A percentile compares a stretch with the other conserved stretches of the same genome.
Conservation (phyloP, 148 eudicot species). For the Persicaria maculosa region DNA sequence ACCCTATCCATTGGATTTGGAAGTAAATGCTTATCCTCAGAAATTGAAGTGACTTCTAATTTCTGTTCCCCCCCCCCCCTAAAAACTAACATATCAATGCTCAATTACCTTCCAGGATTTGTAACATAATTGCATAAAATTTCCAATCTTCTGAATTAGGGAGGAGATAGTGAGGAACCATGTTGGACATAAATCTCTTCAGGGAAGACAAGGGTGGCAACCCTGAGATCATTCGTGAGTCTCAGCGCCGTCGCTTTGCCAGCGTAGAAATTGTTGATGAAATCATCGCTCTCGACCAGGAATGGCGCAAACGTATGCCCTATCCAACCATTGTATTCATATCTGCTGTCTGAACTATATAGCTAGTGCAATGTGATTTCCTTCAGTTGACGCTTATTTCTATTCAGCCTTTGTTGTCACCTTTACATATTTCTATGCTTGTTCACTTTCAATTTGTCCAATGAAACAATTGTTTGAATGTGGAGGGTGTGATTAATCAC, state of each 20-base stretch:
- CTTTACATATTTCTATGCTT: background rate
- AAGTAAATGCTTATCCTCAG: no score
- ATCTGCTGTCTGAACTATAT: background rate
- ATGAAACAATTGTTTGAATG: background rate
- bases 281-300: conserved; percentile 55
- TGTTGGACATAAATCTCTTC: conserved; percentile 87
- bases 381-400: background rate
- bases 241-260: conserved; percentile 72
- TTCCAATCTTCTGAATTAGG: background rate
- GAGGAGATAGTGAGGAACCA: conserved; percentile 15
- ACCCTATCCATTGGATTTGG: no score
- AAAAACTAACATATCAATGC: background rate
- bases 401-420: background rate
- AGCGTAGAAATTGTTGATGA: conserved; percentile 64
- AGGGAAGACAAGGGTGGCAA: conserved; percentile 69
- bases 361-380: background rate
- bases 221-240: conserved; percentile 75
- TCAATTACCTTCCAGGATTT: background rate
- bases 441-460: background rate
- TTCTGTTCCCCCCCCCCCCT: no score
- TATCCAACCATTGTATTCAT: background rate
- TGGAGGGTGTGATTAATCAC: background rate
- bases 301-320: conserved; percentile 58
- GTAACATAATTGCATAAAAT: background rate
- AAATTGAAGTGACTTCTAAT: no score